Base-by-base conservation (phyloP, 116 monocot species). In the Cymodocea nodosa region DNA sequence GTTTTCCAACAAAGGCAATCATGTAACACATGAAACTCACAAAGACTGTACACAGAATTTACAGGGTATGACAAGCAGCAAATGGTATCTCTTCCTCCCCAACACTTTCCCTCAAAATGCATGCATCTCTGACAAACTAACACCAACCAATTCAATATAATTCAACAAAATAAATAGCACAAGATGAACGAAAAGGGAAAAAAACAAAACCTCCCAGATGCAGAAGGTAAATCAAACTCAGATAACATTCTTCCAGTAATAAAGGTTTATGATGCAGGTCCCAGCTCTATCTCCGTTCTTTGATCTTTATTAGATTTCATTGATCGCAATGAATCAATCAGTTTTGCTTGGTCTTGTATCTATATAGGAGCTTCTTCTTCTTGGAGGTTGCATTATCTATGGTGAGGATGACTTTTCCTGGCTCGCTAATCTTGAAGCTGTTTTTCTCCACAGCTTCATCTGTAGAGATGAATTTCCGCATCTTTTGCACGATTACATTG, bases 361-460 rank as follows among this genome's bases (percentile, higher is more conserved):
- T 77, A 60, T 80, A 86, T 56, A 86, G 80, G 37, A 86, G 74
- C 69, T 74, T 78, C 82, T 86, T 87, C 78, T 78, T 87, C 67
- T 73, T 80, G 22, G 77, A 80, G 58, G 67, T 75, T 10, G 70
- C 24, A 70, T 87, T 87, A 35, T 80, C 75, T 23, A 80, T 59
- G 1, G 82, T 85, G 62, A 89, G 35, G 19, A 85, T 58, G 35
- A 85, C 66, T 71, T 83, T 89, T 25, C 89, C 89, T 0, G 85
- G 63, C 52, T 85, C 83, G 14, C 76, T 76, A 17, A 82, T 78
- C 74, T 80, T 89, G 85, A 80, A 89, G 68, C 78, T 78, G 80
- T 73, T 76, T 82, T 82, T 85, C 39, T 72, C 65, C n/a, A 80
- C 53, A 1, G 85, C 77, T 8, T 89, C 89, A 23, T 82, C 77